These are phyloP conservation scores for Populus deltoides DNA, from an alignment of 345 rosid genomes.

Conservation along the genomic window DNA sequence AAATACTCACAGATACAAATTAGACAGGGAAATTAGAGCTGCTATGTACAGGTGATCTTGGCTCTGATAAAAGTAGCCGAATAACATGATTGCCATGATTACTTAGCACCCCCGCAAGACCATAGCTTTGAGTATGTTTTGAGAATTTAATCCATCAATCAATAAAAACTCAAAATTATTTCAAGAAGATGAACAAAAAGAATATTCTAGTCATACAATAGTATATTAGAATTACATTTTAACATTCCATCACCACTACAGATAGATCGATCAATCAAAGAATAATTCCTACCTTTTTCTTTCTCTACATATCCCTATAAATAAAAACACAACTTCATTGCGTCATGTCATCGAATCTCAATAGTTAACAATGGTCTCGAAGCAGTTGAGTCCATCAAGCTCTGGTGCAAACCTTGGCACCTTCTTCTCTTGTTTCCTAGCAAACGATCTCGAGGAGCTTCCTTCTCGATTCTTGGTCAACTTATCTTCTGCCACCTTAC, in stretches of 20 bases:
- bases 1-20: too few species aligned
- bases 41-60: too few species aligned
- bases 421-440: slow-evolving; percentile 11
- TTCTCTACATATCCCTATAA: neutral
- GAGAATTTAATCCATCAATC: neutral
- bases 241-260: neutral
- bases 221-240: neutral
- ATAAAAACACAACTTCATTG: too few species aligned
- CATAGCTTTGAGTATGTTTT: neutral
- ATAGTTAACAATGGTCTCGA: slow-evolving; percentile 52
- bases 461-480: neutral
- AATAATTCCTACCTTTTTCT: neutral
- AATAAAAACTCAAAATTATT: neutral
- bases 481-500: neutral
- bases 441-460: neutral
- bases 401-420: slow-evolving; percentile 54
- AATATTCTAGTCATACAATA: neutral
- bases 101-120: too few species aligned
- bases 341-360: neutral
- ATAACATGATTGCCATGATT: neutral
- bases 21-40: too few species aligned
- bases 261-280: neutral
- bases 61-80: too few species aligned
- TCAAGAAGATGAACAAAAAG: neutral
- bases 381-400: slow-evolving; percentile 65